These are phyloP conservation scores for Tolypocladium inflatum DNA, from an alignment of 2,329 filamentous ascomycete species.

Conservation along the genomic window DNA sequence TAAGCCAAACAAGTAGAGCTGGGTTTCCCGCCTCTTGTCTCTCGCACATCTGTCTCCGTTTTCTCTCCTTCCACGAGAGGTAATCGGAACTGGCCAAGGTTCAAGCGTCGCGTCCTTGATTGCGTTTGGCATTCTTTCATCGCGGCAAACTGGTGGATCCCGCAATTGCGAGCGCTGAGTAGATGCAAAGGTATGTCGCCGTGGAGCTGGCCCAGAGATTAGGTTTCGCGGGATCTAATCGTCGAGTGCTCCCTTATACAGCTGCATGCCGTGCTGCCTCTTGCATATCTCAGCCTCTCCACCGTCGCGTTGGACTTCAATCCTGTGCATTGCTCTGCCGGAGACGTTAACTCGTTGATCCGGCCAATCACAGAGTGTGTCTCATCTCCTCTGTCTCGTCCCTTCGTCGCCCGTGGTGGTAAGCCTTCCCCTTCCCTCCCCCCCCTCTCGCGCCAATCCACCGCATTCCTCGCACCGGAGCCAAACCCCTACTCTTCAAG, in stretches of 20 bases:
- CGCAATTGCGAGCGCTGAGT: background rate
- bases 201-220: constrained; percentile 4
- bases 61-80: background rate
- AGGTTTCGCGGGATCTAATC: constrained; percentile 6
- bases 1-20: background rate
- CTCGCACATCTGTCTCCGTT: background rate
- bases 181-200: constrained; percentile 16
- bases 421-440: constrained; percentile 27
- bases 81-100: background rate
- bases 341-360: constrained; percentile 59
- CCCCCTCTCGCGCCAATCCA: constrained; percentile 11
- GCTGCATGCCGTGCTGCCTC: constrained; percentile 26
- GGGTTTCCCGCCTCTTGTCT: background rate
- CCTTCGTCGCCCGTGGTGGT: constrained; percentile 37
- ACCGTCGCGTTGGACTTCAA: constrained; percentile 32
- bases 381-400: constrained; percentile 36
- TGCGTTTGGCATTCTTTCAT: background rate
- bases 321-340: constrained; percentile 38
- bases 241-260: constrained; percentile 11
- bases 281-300: constrained; percentile 27
- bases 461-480: constrained; percentile 16
- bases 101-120: background rate
- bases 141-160: background rate
- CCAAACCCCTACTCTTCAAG: constrained; percentile 15
- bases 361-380: constrained; percentile 39